A percentile compares a stretch with the other conserved stretches of the same genome.
These are phyloP conservation scores for Quambalaria eucalypti DNA, from an alignment of 1,284 basidiomycete genomes.

Conservation along the genomic window DNA sequence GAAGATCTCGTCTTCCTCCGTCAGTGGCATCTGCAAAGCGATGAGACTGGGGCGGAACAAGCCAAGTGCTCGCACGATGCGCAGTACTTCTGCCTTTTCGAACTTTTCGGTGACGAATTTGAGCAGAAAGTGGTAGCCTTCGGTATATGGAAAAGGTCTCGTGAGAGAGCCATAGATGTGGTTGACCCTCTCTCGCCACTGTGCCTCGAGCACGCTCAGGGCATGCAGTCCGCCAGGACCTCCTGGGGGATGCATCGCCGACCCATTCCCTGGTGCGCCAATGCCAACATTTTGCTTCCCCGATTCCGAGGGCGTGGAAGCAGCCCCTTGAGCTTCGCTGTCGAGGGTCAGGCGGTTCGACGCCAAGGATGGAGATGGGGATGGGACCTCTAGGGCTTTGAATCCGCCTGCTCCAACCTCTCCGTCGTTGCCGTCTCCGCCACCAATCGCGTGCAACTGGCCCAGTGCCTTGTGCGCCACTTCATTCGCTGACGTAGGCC, in stretches of 20 bases:
- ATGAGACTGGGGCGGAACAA: constrained; percentile 91
- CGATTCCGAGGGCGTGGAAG: background rate
- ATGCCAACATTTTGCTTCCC: background rate
- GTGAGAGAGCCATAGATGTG: constrained; percentile 36
- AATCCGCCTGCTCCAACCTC: constrained; percentile 7
- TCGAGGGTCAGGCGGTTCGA: background rate
- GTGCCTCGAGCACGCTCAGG: background rate
- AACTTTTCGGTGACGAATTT: constrained; percentile 49
- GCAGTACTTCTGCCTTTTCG: constrained; percentile 87
- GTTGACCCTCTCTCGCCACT: constrained; percentile 39
- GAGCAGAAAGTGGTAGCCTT: constrained; percentile 45
- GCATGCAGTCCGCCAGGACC: background rate
- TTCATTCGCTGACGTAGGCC: no score
- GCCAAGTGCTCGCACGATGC: constrained; percentile 84
- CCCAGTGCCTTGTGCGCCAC: background rate
- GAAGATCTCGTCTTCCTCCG: constrained; percentile 53
- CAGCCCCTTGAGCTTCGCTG: background rate
- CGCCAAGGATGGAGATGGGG: constrained; percentile 6
- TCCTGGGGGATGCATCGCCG: background rate
- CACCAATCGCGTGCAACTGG: constrained; percentile 1
- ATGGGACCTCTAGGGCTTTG: constrained; percentile 30
- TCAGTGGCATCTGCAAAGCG: constrained; percentile 61
- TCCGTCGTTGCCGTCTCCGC: background rate
- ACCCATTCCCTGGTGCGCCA: background rate
- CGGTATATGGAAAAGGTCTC: constrained; percentile 41